These are phyloP conservation scores for Aspergillus sp. DNA, from an alignment of 2,329 filamentous ascomycete genomes.

Conservation along the genomic window DNA sequence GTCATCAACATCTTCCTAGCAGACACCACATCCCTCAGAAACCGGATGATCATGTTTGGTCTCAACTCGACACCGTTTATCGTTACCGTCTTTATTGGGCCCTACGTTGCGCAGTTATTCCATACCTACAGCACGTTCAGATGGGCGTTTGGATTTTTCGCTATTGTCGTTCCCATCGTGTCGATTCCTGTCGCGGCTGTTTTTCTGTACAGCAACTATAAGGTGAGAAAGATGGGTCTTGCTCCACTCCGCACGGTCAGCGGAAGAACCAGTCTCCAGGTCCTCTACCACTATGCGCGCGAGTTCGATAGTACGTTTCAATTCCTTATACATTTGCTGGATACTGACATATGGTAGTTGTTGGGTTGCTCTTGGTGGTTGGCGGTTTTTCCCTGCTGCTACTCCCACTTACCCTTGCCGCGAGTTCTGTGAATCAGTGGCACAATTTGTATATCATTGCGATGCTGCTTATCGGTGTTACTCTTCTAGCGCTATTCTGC, in stretches of 20 bases:
- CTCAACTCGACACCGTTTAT: slow-evolving; percentile 55
- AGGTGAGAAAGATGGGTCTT: slow-evolving; percentile 49
- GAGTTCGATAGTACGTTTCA: slow-evolving; percentile 49
- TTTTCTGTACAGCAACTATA: slow-evolving; percentile 48
- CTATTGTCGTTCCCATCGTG: slow-evolving; percentile 52
- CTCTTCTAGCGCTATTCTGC: slow-evolving; percentile 47
- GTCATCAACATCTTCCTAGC: slow-evolving; percentile 53
- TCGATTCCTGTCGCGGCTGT: slow-evolving; percentile 49
- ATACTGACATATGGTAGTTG: slow-evolving; percentile 18
- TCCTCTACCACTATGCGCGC: slow-evolving; percentile 44
- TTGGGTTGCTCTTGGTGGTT: slow-evolving; percentile 55
- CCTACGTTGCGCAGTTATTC: slow-evolving; percentile 46
- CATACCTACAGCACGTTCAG: slow-evolving; percentile 45
- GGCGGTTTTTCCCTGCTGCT: slow-evolving; percentile 48
- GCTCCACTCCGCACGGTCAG: slow-evolving; percentile 31
- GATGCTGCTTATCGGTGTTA: slow-evolving; percentile 48
- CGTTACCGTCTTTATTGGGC: slow-evolving; percentile 52
- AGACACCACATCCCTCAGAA: slow-evolving; percentile 53
- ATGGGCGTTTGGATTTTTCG: slow-evolving; percentile 57
- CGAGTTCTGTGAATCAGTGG: slow-evolving; percentile 32
- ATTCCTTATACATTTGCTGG: background rate
- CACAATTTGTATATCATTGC: slow-evolving; percentile 40
- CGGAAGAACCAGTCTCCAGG: slow-evolving; percentile 41
- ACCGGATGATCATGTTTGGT: slow-evolving; percentile 53
- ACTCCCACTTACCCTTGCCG: slow-evolving; percentile 45